Evolutionary conservation across 1,284 basidiomycete species (phyloP).

Genomic region (Boletellus deceptivus): DNA sequence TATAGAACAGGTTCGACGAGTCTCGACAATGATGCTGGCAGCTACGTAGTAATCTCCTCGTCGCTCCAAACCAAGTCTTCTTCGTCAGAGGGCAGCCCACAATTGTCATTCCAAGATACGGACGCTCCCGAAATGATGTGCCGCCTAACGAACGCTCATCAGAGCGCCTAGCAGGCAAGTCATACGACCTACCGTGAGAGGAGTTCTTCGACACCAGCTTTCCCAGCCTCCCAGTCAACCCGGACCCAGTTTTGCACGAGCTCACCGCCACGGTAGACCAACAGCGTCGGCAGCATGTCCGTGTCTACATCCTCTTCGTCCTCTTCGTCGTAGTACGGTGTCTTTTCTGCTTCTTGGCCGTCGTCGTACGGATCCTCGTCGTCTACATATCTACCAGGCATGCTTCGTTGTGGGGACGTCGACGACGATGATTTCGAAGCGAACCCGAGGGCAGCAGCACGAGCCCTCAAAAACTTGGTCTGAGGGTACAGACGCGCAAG

Average conservation of each 20-base stretch:
- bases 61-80: constrained; percentile 38
- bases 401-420: constrained; percentile 15
- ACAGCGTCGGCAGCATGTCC: constrained; percentile 79
- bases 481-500: constrained; percentile 68
- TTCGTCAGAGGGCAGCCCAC: constrained; percentile 35
- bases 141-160: constrained; percentile 17
- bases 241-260: constrained; percentile 81
- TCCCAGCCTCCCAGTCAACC: constrained; percentile 79
- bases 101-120: constrained; percentile 22
- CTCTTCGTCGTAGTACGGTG: constrained; percentile 34
- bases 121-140: constrained; percentile 28
- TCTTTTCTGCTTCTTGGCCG: constrained; percentile 22
- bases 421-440: constrained; percentile 42
- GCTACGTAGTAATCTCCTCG: constrained; percentile 22
- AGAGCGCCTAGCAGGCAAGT: background rate
- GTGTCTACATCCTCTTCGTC: constrained; percentile 59
- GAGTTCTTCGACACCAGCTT: constrained; percentile 64
- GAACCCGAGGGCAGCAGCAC: constrained; percentile 77
- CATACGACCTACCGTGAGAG: constrained; percentile 51
- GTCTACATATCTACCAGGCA: constrained; percentile 32
- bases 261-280: constrained; percentile 81
- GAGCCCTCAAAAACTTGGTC: constrained; percentile 77
- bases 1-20: no score
- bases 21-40: no score
- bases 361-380: constrained; percentile 49